Base-by-base conservation (phyloP, 106 monocot species). In the Allium fistulosum region DNA sequence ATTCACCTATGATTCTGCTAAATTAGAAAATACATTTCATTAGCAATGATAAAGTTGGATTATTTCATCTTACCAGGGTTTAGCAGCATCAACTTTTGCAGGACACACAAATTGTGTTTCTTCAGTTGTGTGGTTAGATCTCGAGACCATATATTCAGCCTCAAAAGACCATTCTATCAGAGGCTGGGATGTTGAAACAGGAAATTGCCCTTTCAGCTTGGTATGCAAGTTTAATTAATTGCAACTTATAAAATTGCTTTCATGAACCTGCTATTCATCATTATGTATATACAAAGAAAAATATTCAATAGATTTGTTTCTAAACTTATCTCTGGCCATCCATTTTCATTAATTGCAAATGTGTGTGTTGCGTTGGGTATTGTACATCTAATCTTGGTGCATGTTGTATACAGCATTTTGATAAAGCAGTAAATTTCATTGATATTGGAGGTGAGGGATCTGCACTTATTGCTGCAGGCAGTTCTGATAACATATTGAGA, bases 371-470 rank as follows among this genome's bases (percentile, higher is more conserved):
- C 16, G 15, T 51, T 67, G 26, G 26, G 48, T 17, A 49, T 66
- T 17, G 26, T 53, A 6, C 13, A 26, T 52, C 53, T 52, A 67
- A 67, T 53, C 2, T 51, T 67, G 0, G 50, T 67, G 7, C 52
- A 48, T 67, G 51, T 48, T 67, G 51, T 78, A 9, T 53, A 17
- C 72, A 99, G 97, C 76, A 75, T 37, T 83, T 75, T 67, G 97
- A 80, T 12, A 99, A 92, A 78, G 92, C 70, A n/a, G 57, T 87
- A 70, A 92, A 89, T 81, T 99, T 89, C 73, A 69, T 99, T 74
- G 97, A 99, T 74, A 70, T 92, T 62, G 97, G 97, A 75, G 92
- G 97, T 51, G 92, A 99, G 75, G 65, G 82, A 27, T 87, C 86
- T 84, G 74, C 92, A 59, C 88, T 97, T 68, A 63, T 99, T 65